Percentiles rank a stretch among this genome's conserved stretches.
phyloP scores from a whole-genome alignment of 1,284 basidiomycete species.

The Sphaerobolus stellatus region DNA sequence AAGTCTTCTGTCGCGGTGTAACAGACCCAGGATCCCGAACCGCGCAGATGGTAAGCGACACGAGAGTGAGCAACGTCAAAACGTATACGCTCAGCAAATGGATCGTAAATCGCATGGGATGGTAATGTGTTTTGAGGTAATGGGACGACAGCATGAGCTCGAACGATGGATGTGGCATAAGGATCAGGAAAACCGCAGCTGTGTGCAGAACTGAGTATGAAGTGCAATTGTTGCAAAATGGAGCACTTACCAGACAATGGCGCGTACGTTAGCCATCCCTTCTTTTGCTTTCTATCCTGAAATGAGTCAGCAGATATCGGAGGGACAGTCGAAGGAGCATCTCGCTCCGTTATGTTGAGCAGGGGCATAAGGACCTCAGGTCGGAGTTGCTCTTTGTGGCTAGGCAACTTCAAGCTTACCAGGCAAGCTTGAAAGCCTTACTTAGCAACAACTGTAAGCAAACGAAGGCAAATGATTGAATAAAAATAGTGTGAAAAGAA shows the following conservation, averaged over 20 bases:
- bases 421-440: too few relatives aligned
- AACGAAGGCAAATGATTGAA: too few relatives aligned
- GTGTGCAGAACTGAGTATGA: neutral
- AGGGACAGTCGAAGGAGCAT: too few relatives aligned
- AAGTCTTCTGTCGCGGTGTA: constrained; percentile 24
- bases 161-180: constrained; percentile 71
- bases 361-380: too few relatives aligned
- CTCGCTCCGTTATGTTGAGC: too few relatives aligned
- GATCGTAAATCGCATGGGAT: constrained; percentile 44
- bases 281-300: too few relatives aligned
- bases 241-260: neutral
- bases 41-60: constrained; percentile 69
- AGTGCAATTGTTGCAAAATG: neutral
- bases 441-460: too few relatives aligned
- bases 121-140: constrained; percentile 54
- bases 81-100: constrained; percentile 60
- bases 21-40: constrained; percentile 72
- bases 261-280: neutral
- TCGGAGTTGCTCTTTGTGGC: too few relatives aligned
- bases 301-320: too few relatives aligned
- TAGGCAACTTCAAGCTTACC: too few relatives aligned
- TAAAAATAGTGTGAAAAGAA: too few relatives aligned
- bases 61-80: constrained; percentile 64
- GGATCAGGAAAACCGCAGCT: constrained; percentile 60
- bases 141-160: constrained; percentile 65